Evolutionary conservation across 768 basidiomycete genomes (phyloP).

Genomic region (Chalciporus piperatus): DNA sequence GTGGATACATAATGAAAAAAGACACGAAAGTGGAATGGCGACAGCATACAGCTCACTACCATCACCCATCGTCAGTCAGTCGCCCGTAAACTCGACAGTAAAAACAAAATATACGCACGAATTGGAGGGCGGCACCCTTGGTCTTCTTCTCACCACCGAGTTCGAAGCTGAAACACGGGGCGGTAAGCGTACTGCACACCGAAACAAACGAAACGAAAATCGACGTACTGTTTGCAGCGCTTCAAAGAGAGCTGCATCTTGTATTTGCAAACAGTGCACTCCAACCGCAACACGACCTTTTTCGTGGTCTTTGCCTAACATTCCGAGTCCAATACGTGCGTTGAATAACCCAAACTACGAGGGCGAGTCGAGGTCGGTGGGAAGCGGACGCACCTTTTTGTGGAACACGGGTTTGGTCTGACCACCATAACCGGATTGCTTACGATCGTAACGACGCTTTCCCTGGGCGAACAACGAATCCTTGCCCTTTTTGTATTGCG

Average conservation of each 20-base stretch:
- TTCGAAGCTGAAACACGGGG: slow-evolving; percentile 72
- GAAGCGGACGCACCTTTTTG: slow-evolving; percentile 70
- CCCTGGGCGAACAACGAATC: slow-evolving; percentile 97
- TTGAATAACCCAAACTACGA: no score
- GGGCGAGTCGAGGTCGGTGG: no score
- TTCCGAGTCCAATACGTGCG: no score
- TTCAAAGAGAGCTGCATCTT: slow-evolving; percentile 96
- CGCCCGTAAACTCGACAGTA: neutral
- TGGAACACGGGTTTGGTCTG: slow-evolving; percentile 99
- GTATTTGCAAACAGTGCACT: slow-evolving; percentile 98
- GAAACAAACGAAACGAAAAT: no score
- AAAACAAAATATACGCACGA: slow-evolving; percentile 57
- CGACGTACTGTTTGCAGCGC: slow-evolving; percentile 96
- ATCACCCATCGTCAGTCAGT: neutral
- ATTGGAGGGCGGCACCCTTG: slow-evolving; percentile 92
- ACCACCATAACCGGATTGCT: slow-evolving; percentile 98
- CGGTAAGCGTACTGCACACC: neutral
- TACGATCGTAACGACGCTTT: slow-evolving; percentile 99
- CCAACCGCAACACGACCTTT: slow-evolving; percentile 97
- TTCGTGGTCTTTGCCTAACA: slow-evolving; percentile 95
- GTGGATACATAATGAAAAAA: slow-evolving; percentile 24
- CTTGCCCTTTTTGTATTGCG: slow-evolving; percentile 99
- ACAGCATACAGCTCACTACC: slow-evolving; percentile 21
- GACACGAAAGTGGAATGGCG: slow-evolving; percentile 13
- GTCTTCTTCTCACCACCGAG: slow-evolving; percentile 99